Evolutionary conservation across 495 filamentous ascomycete species (phyloP), one percentile per base, ranked within the genome.

Genomic region (Aspergillus sparsus): DNA sequence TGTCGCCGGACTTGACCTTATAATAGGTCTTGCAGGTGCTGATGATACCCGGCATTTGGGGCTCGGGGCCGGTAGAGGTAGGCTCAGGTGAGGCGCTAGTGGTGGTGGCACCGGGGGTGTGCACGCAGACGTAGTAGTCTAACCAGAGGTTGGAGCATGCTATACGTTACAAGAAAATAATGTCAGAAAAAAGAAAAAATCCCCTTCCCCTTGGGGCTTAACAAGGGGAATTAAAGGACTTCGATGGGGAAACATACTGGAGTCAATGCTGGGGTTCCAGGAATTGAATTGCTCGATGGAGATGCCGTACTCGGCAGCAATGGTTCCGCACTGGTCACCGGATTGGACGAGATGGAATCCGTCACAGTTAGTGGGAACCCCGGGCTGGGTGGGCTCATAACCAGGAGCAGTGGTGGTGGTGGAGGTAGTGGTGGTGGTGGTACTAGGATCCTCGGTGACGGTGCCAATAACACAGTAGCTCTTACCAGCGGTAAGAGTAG

Each of bases 341-440:
- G 18, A 12, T 32, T 44, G 33, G 13, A 74, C 72, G 21, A 67
- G 54, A 57, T 75, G 63, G 62, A 69, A 72, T 3, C 32, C 58
- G 51, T 74, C 67, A 58, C 75, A 79, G 59, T 71, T 73, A 37
- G 44, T 36, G 32, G 70, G 57, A 62, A 77, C 72, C 7, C 70
- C 71, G 4, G 70, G 56, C 60, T 73, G 68, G 32, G 53, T 66
- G 47, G 21, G 21, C 21, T 27, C 21, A 27, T 27, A 27, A 1
- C 21, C 21, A 27, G 76, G 73, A 31, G 53, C 49, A 8, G 67
- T 68, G 18, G 21, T 27, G 21, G 21, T 27, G 21, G 57, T 60
- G 21, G 57, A 7, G 5, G 21, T 46, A 34, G 62, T 53, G 8
- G 56, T 49, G 21, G 50, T 62, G 9, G 49, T 59, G 39, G 44